Evolutionary conservation across 768 basidiomycete species (phyloP), one percentile per base, ranked within the genome.

Genomic region (Trametes meyenii): DNA sequence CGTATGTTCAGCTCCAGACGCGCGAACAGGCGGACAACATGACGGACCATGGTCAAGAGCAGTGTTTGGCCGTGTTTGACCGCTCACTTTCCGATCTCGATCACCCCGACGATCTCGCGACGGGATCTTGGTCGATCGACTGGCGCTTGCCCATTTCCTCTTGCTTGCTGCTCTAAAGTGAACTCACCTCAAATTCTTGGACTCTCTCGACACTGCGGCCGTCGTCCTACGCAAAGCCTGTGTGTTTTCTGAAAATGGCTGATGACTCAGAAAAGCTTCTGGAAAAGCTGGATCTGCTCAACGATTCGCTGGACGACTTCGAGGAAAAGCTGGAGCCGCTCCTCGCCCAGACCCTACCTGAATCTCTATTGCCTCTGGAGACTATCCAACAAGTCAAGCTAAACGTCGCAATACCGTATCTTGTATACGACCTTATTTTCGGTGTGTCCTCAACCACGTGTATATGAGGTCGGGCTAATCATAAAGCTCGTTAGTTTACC

Each of bases 351-450:
- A 79, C 88, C 2, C 79, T 94, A 14, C 82, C 86, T 5, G 88
- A 92, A 65, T 84, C 86, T 0, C 70, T 87, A 16, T 73, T 87
- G 23, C 78, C 78, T 13, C 78, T 93, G 24, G 86, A 90, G 62
- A 83, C 85, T 7, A 77, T 94, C 21, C 87, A 92, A 61, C 89
- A 92, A 68, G 92, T 92, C 24, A 92, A 93, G 72, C 73, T 94
- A 2, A 89, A 94, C 64, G 86, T 87, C 5, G 77, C 85, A 38
- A 70, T 94, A 44, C 90, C 91, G n/a, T 94, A 94, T 73, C 79
- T 92, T 33, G 80, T 89, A 3, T 92, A 94, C 69, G 92, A 94
- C 72, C 81, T 95, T 11, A 76, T 93, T n/a, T 93, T 92, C 75
- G 87, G 93, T 93, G 64, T 65, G 87, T 77, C 5, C 39, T 48